phyloP scores from a whole-genome alignment of 257 asterid species.

The Paraleonurus japonicus region DNA sequence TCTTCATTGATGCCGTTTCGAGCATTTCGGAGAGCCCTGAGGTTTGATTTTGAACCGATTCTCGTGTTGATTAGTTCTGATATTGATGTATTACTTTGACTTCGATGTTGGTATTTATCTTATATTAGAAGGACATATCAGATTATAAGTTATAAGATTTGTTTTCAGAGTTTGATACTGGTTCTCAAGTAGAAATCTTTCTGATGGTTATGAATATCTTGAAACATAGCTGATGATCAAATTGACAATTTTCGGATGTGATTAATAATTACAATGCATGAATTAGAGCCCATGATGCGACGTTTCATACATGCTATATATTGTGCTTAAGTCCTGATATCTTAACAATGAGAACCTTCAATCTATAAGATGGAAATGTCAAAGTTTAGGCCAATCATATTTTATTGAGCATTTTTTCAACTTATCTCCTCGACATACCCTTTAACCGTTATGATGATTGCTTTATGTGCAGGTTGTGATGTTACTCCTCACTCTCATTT shows the following conservation, averaged over 20 bases:
- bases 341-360: background rate
- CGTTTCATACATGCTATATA: background rate
- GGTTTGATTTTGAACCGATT: constrained; percentile 40
- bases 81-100: background rate
- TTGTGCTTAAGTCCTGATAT: background rate
- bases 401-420: constrained; percentile 5
- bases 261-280: no score
- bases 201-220: background rate
- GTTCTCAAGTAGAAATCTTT: background rate
- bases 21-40: constrained; percentile 70
- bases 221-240: background rate
- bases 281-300: background rate
- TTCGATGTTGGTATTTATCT: background rate
- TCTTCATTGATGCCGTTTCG: constrained; percentile 59
- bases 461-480: constrained; percentile 64
- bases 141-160: background rate
- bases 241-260: no score
- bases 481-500: constrained; percentile 68
- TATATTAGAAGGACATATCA: background rate
- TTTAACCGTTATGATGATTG: background rate
- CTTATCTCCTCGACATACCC: background rate
- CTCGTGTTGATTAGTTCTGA: background rate
- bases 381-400: background rate
- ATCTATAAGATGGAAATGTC: background rate
- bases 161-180: background rate